Evolutionary conservation across 179 eudicot genomes (phyloP).

Genomic region (Drosera spatulata): DNA sequence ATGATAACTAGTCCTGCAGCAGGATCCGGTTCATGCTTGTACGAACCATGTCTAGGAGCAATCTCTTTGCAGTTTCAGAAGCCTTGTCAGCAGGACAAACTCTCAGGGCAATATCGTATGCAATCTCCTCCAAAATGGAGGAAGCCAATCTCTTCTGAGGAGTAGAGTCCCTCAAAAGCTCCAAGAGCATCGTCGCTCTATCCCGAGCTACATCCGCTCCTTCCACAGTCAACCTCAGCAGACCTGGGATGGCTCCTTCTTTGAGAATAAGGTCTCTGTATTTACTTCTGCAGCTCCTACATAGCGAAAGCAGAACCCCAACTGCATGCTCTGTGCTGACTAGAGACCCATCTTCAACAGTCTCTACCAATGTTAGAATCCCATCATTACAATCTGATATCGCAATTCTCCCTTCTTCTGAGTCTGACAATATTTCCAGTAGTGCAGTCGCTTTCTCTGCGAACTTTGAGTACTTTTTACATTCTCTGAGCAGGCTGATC

Average conservation of each 20-base stretch:
- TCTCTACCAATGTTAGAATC: slow-evolving; percentile 56
- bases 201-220: slow-evolving; percentile 51
- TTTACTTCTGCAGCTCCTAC: slow-evolving; percentile 43
- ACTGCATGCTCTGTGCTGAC: slow-evolving; percentile 60
- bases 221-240: slow-evolving; percentile 53
- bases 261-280: slow-evolving; percentile 58
- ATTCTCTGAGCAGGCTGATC: slow-evolving; percentile 49
- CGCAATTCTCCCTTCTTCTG: slow-evolving; percentile 41
- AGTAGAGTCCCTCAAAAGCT: slow-evolving; percentile 46
- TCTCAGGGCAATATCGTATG: slow-evolving; percentile 33
- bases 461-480: slow-evolving; percentile 67
- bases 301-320: slow-evolving; percentile 49
- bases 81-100: slow-evolving; percentile 51
- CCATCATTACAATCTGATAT: slow-evolving; percentile 30
- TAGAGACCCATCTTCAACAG: slow-evolving; percentile 59
- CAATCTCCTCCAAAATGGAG: slow-evolving; percentile 38
- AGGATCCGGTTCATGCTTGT: slow-evolving; percentile 34
- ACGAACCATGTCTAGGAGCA: slow-evolving; percentile 53
- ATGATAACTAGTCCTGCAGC: slow-evolving; percentile 5
- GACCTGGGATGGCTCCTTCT: slow-evolving; percentile 78
- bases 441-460: slow-evolving; percentile 62
- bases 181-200: slow-evolving; percentile 42
- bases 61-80: slow-evolving; percentile 46
- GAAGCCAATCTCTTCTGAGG: slow-evolving; percentile 25
- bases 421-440: slow-evolving; percentile 36